phyloP scores from a whole-genome alignment of 116 monocot species.

The Dioscorea cayenensis region DNA sequence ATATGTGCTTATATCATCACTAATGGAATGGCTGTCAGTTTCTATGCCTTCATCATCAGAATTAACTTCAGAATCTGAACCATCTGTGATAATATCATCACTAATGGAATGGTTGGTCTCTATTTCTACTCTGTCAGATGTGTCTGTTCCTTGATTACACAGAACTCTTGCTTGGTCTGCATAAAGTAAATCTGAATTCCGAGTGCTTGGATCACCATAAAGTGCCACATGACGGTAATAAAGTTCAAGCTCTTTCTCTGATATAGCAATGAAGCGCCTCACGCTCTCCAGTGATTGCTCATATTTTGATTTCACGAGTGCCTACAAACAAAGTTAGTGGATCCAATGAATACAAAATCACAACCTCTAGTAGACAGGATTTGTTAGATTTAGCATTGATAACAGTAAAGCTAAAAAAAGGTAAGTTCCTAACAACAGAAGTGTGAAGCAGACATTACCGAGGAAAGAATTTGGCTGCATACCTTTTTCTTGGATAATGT shows the following conservation, averaged over 20 bases:
- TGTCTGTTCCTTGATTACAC: neutral
- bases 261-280: slow-evolving; percentile 72
- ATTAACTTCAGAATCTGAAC: neutral
- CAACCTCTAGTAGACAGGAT: neutral
- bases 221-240: slow-evolving; percentile 75
- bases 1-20: neutral
- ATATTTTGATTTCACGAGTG: slow-evolving; percentile 93
- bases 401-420: neutral
- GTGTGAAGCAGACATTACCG: neutral
- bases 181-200: slow-evolving; percentile 34
- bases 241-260: slow-evolving; percentile 84
- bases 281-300: slow-evolving; percentile 91
- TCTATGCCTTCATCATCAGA: neutral
- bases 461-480: slow-evolving; percentile 1
- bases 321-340: slow-evolving; percentile 34
- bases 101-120: neutral
- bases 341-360: neutral
- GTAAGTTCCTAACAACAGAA: neutral
- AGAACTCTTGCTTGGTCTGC: neutral
- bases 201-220: slow-evolving; percentile 53
- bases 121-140: neutral
- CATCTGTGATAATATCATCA: neutral
- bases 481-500: slow-evolving; percentile 90
- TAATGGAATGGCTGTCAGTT: neutral
- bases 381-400: neutral